Percentiles rank a stretch among this genome's conserved stretches.
phyloP scores from a whole-genome alignment of 2,329 filamentous ascomycete species.

The Fusarium begoniae region DNA sequence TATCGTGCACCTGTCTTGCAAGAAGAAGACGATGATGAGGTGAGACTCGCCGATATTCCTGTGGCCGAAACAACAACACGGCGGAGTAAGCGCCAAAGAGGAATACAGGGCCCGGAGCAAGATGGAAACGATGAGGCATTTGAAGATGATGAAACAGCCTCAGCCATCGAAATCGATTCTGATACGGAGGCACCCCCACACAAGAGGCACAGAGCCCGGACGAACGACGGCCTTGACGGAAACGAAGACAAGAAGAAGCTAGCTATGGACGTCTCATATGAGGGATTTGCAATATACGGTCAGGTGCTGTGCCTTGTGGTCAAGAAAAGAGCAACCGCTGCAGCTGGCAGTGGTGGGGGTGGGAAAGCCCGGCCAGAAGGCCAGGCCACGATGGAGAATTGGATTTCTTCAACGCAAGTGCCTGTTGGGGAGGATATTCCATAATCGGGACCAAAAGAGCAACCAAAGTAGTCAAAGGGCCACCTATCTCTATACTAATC shows the following conservation, averaged over 20 bases:
- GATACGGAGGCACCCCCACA: slow-evolving; percentile 54
- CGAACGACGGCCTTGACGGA: slow-evolving; percentile 44
- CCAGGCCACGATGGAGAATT: slow-evolving; percentile 83
- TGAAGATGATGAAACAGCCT: slow-evolving; percentile 49
- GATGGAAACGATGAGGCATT: slow-evolving; percentile 43
- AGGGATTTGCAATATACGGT: slow-evolving; percentile 96
- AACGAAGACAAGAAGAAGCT: slow-evolving; percentile 90
- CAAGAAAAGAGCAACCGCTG: slow-evolving; percentile 65
- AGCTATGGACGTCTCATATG: slow-evolving; percentile 85
- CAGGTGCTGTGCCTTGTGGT: slow-evolving; percentile 92
- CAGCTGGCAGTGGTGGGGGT: slow-evolving; percentile 42
- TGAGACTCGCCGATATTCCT: slow-evolving; percentile 50
- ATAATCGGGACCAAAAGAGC: slow-evolving; percentile 29
- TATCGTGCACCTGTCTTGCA: slow-evolving; percentile 52
- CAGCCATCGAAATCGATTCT: slow-evolving; percentile 51
- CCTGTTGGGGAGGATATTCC: slow-evolving; percentile 52
- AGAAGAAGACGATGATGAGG: slow-evolving; percentile 58
- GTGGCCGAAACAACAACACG: slow-evolving; percentile 28
- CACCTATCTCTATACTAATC: neutral
- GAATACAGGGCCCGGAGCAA: slow-evolving; percentile 42
- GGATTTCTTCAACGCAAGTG: slow-evolving; percentile 82
- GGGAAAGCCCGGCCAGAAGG: slow-evolving; percentile 51
- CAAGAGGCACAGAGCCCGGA: slow-evolving; percentile 55
- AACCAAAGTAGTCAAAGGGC: neutral
- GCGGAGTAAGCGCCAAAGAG: slow-evolving; percentile 46